Base-by-base conservation (phyloP, 768 basidiomycete genomes). In the Kwoniella sp. region DNA sequence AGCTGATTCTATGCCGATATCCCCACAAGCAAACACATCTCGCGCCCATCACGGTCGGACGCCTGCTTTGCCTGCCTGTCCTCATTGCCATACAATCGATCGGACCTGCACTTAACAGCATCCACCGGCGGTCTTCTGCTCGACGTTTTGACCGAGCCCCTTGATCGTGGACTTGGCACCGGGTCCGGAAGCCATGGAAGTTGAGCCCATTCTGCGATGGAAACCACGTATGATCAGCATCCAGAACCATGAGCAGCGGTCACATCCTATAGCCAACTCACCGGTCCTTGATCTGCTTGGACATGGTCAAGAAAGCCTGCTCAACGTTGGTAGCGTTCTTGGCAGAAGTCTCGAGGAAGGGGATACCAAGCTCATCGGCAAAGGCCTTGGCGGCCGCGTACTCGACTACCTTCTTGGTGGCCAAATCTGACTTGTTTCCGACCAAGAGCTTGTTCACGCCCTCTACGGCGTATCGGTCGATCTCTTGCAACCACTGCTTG, bases 401-500 rank as follows among this genome's bases (percentile, higher is more conserved):
- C 49, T 79, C 78, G 37, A 79, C 78, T 1, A 75, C 77, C 73
- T 89, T 88, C 84, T 96, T 97, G 81, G 95, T 93, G 51, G 88
- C 87, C 92, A 94, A 93, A 81, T 99, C 96, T 30, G 90, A 95
- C 83, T 99, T 99, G 84, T 98, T 99, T 50, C 96, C 96, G 69
- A 98, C 90, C 57, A 98, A 87, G 60, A 99, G 90, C 87, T 98
- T 98, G 87, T 98, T 98, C 68, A 98, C 96, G 46, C 92, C 93
- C 74, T 99, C 96, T 2, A 94, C 96, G 30, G 96, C 96, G 77
- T 98, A 94, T 80, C 96, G 93, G 82, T 98, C 96, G 72, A 98
- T 94, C 80, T 97, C 96, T 50, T 89, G 83, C 80, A 96, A 89
- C 96, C 96, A 98, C 75, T 92, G 95, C 72, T 95, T 91, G 80